Conservation (phyloP, 345 rosid genomes). For the Sonneratia caseolaris region DNA sequence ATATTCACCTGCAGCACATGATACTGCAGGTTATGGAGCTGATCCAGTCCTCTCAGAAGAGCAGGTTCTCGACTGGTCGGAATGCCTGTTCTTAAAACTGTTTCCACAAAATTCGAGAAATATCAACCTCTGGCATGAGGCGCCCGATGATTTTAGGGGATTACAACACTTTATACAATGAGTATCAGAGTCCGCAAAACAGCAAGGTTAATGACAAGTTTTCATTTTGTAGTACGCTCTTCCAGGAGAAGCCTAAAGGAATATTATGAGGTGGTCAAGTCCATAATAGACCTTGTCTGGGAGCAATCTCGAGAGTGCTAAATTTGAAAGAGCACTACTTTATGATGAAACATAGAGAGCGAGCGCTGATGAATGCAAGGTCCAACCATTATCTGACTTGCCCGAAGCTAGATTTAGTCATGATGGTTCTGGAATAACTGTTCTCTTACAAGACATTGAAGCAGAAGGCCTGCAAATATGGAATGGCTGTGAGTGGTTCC, state of each 20-base stretch:
- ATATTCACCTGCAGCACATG: slow-evolving; percentile 14
- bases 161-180: not conserved
- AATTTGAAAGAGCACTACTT: slow-evolving; percentile 20
- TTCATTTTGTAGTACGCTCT: not conserved
- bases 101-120: slow-evolving; percentile 18
- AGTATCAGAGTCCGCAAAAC: not conserved
- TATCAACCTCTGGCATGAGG: slow-evolving; percentile 23
- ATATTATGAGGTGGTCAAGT: slow-evolving; percentile 7
- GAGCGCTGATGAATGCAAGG: slow-evolving; percentile 16
- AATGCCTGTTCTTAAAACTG: slow-evolving; percentile 21
- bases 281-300: slow-evolving; percentile 13
- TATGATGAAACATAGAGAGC: slow-evolving; percentile 16
- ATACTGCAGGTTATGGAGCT: slow-evolving; percentile 28
- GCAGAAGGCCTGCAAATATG: slow-evolving; percentile 23
- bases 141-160: slow-evolving; percentile 22
- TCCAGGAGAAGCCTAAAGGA: slow-evolving; percentile 16
- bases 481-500: slow-evolving; percentile 22
- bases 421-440: slow-evolving; percentile 27
- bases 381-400: slow-evolving; percentile 28
- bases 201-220: not conserved
- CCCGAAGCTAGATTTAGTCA: slow-evolving; percentile 19
- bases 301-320: slow-evolving; percentile 22
- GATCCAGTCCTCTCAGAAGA: slow-evolving; percentile 21
- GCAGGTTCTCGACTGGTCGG: slow-evolving; percentile 31
- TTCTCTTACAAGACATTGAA: slow-evolving; percentile 24